Percentiles rank a stretch among this genome's conserved stretches.
Evolutionary conservation across 805 yeast genomes (phyloP).

Genomic region (Citeromyces matritensis): DNA sequence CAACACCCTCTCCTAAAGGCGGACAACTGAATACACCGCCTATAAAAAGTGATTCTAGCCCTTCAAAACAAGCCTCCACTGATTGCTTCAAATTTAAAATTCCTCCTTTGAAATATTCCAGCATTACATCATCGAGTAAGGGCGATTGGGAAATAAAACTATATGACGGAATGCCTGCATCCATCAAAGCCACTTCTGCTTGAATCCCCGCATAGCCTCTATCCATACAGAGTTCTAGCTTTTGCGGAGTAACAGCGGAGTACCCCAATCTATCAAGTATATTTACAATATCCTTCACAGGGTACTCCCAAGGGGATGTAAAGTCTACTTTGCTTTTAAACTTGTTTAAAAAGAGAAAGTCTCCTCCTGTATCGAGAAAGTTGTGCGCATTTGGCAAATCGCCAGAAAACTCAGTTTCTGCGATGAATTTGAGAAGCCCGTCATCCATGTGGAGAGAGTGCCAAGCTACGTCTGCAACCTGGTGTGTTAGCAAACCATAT

Average conservation of each 20-base stretch:
- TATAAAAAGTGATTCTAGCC: conserved; percentile 25
- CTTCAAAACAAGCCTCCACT: conserved; percentile 19
- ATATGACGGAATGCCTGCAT: conserved; percentile 1
- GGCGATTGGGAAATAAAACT: conserved; percentile 20
- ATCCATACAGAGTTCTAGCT: conserved; percentile 31
- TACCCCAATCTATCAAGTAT: conserved; percentile 23
- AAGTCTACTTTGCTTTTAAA: conserved; percentile 10
- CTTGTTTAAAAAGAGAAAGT: conserved; percentile 29
- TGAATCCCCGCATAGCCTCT: conserved; percentile 37
- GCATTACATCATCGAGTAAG: conserved; percentile 21
- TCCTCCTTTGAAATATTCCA: conserved; percentile 38
- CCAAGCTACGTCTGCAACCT: conserved; percentile 53
- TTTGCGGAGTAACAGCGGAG: conserved; percentile 11
- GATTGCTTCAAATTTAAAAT: conserved; percentile 27
- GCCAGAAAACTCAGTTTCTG: conserved; percentile 39
- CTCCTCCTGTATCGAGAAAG: conserved; percentile 50
- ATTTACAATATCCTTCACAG: conserved; percentile 24
- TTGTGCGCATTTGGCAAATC: conserved; percentile 32
- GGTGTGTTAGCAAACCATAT: conserved; percentile 46
- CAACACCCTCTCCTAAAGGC: not conserved
- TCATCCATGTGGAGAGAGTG: conserved; percentile 40
- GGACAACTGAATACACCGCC: conserved; percentile 13
- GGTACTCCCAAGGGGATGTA: conserved; percentile 22
- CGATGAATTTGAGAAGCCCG: conserved; percentile 37
- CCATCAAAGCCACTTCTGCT: conserved; percentile 21